phyloP scores from a whole-genome alignment of 2,329 filamentous ascomycete genomes.

The Verticillium alfalfae region DNA sequence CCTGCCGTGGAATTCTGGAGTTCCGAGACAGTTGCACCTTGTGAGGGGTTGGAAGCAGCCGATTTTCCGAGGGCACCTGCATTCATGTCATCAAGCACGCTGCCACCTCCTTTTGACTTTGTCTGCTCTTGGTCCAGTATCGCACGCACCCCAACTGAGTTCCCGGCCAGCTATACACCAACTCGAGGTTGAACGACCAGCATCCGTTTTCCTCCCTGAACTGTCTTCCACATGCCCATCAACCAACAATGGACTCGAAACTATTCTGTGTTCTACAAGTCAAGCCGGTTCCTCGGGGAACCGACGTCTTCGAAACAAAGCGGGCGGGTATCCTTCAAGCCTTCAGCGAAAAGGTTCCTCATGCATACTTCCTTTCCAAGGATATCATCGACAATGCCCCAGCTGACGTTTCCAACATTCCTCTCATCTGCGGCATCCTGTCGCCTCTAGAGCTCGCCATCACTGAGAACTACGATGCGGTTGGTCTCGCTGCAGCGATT shows the following conservation, averaged over 20 bases:
- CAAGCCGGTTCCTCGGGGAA: constrained; percentile 9
- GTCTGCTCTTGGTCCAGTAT: background rate
- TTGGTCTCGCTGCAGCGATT: constrained; percentile 32
- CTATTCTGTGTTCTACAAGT: background rate
- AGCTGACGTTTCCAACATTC: constrained; percentile 25
- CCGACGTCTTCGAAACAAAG: constrained; percentile 16
- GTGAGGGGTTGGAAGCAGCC: background rate
- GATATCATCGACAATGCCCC: constrained; percentile 15
- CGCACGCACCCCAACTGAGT: background rate
- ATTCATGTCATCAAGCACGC: too few relatives aligned
- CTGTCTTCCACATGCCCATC: background rate
- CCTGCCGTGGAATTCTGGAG: too few relatives aligned
- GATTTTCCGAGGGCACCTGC: background rate
- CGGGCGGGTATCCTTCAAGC: constrained; percentile 18
- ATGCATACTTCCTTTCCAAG: constrained; percentile 18
- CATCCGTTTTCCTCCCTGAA: background rate
- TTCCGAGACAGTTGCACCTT: background rate
- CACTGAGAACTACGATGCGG: constrained; percentile 39
- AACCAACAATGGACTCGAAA: background rate
- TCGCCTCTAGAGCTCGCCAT: constrained; percentile 38
- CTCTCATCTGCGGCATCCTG: constrained; percentile 35
- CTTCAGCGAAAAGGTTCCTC: constrained; percentile 25
- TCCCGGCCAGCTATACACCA: too few relatives aligned
- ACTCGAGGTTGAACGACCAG: background rate
- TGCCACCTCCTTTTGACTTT: background rate